phyloP scores from a whole-genome alignment of 371 early-diverging fungal species.

The Syncephalastrum sp. region DNA sequence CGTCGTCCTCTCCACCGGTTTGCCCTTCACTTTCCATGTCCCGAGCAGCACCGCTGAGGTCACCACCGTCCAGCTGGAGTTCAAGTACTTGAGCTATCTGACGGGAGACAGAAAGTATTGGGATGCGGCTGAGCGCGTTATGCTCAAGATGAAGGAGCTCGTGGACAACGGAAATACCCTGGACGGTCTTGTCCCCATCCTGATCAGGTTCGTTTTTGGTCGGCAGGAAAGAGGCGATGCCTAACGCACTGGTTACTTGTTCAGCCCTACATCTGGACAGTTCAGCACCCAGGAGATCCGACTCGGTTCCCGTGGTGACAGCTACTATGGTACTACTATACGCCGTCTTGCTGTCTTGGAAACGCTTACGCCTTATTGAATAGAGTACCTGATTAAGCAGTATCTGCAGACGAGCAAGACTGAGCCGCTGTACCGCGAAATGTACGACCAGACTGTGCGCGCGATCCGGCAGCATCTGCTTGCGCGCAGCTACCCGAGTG shows the following conservation, averaged over 20 bases:
- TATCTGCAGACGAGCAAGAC: constrained; percentile 72
- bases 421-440: constrained; percentile 63
- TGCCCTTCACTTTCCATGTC: constrained; percentile 30
- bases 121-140: constrained; percentile 67
- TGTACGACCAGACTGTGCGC: constrained; percentile 69
- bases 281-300: constrained; percentile 58
- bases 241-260: background rate
- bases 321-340: constrained; percentile 76
- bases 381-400: constrained; percentile 90
- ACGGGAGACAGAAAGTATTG: constrained; percentile 74
- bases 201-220: constrained; percentile 46
- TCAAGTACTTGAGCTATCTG: constrained; percentile 78
- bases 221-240: background rate
- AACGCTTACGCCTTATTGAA: constrained; percentile 1
- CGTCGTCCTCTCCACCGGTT: constrained; percentile 57
- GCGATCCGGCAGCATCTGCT: constrained; percentile 77
- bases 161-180: constrained; percentile 27
- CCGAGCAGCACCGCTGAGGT: constrained; percentile 81
- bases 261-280: constrained; percentile 36
- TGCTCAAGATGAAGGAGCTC: constrained; percentile 54
- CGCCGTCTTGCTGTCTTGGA: background rate
- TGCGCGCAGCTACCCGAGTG: constrained; percentile 54
- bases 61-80: constrained; percentile 87
- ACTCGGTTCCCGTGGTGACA: constrained; percentile 85
- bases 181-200: constrained; percentile 82